Base-by-base conservation (phyloP, 2,329 filamentous ascomycete species). In the Aspergillus pseudonomiae region DNA sequence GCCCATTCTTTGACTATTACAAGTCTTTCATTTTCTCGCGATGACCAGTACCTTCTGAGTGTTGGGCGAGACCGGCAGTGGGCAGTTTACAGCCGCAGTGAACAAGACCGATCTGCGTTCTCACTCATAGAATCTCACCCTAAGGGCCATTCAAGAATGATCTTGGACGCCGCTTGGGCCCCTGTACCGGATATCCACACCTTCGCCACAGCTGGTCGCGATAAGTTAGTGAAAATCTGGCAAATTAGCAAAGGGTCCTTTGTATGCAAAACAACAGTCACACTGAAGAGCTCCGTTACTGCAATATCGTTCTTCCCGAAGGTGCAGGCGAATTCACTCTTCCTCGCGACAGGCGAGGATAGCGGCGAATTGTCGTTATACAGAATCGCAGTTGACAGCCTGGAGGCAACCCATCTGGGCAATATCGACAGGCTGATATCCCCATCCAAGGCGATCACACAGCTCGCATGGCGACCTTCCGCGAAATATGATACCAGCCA, bases 61-160 rank as follows among this genome's bases (percentile, higher is more conserved):
- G 94, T 97, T 1, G 94, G 95, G 2, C 84, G 95, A 64, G 95
- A 99, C 77, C 85, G 95, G 14, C 92, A 96, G 77, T 99, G 94
- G 93, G 89, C 89, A 0, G 82, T 98, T 1, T 99, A 94, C 75
- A 80, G 86, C 70, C 83, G 88, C 45, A 79, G 79, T 39, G 72
- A 69, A 6, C 71, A 76, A 28, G 73, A 73, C 4, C 59, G 65
- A 19, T 74, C 73, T 6, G 74, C 73, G 16, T 97, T 91, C 71
- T 79, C 76, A 28, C 81, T 90, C 3, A 76, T 86, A 45, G 82
- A 89, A 65, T 82, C 86, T 3, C 93, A 96, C 71, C 86, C 88
- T 1, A 97, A 96, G 78, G 94, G 92, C 0, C 95, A 99, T 77
- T 85, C 91, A 4, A 85, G 95, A 63, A 98, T 99, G 93, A 94